These are phyloP conservation scores for Ganoderma sinense DNA, from an alignment of 1,284 basidiomycete species.

Conservation along the genomic window DNA sequence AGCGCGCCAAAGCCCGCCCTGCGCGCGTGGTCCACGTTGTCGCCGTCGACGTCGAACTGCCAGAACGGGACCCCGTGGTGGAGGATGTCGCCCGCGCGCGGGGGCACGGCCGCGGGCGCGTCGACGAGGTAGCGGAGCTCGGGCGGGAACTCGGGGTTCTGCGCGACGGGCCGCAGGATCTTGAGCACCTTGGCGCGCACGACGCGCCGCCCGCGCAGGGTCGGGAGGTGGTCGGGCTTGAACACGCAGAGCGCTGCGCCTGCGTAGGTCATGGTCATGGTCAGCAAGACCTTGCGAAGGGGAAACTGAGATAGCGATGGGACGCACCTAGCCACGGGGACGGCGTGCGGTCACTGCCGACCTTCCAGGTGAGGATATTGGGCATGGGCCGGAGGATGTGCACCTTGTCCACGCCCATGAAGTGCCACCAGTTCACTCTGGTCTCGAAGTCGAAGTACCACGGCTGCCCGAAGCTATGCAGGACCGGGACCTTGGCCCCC, in stretches of 20 bases:
- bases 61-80: neutral
- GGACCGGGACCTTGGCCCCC: neutral
- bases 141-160: conserved; percentile 16
- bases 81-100: neutral
- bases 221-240: conserved; percentile 2
- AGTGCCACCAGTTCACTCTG: conserved; percentile 18
- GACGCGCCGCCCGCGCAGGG: neutral
- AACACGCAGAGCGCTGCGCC: conserved; percentile 16
- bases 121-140: conserved; percentile 4
- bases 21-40: neutral
- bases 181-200: conserved; percentile 11
- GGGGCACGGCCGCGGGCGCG: neutral
- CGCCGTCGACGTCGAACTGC: conserved; percentile 8
- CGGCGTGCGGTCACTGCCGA: neutral
- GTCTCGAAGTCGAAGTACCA: conserved; percentile 18
- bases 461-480: conserved; percentile 20
- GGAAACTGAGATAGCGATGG: neutral
- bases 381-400: conserved; percentile 4
- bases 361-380: conserved; percentile 12
- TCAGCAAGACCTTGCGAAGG: neutral
- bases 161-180: conserved; percentile 6
- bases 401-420: conserved; percentile 11
- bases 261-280: neutral
- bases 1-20: conserved; percentile 14
- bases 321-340: conserved; percentile 19